These are phyloP conservation scores for Trichosanthes cucumerina DNA, from an alignment of 306 rosid genomes.

Conservation along the genomic window DNA sequence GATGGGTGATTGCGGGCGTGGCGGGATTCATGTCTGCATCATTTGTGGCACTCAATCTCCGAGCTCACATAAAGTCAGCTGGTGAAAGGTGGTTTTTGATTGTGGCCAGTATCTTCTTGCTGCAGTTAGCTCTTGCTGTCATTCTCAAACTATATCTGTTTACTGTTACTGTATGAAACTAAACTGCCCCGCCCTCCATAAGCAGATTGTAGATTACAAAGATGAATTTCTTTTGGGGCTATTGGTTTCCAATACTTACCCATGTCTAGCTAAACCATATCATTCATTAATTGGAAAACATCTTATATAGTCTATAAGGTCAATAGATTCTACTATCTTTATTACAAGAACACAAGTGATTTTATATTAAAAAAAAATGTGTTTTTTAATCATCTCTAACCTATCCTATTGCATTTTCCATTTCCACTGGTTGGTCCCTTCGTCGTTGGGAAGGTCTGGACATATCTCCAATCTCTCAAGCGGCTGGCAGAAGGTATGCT, in stretches of 20 bases:
- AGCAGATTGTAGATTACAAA: conserved; percentile 29
- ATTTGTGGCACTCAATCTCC: conserved; percentile 82
- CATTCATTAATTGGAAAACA: conserved; percentile 5
- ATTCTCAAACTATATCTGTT: conserved; percentile 73
- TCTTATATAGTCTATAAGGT: not conserved
- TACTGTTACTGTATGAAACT: conserved; percentile 54
- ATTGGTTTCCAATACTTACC: not conserved
- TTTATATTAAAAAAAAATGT: not conserved
- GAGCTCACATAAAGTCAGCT: conserved; percentile 79
- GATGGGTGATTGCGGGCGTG: conserved; percentile 81
- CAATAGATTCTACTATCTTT: not conserved
- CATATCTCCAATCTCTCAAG: not conserved
- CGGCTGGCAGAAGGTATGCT: not conserved
- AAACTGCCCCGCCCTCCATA: conserved; percentile 11
- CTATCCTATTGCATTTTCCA: not conserved
- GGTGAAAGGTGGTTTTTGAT: conserved; percentile 91
- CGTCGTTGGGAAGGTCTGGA: not conserved
- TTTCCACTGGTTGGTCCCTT: not conserved
- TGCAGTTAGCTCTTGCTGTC: conserved; percentile 84
- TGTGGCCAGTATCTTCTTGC: conserved; percentile 78
- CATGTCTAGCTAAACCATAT: not conserved
- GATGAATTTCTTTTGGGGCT: not conserved
- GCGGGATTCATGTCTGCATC: conserved; percentile 93
- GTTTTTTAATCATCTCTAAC: not conserved
- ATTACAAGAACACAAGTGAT: not conserved